Base-by-base conservation (phyloP, 768 basidiomycete species). In the Mycena metata region DNA sequence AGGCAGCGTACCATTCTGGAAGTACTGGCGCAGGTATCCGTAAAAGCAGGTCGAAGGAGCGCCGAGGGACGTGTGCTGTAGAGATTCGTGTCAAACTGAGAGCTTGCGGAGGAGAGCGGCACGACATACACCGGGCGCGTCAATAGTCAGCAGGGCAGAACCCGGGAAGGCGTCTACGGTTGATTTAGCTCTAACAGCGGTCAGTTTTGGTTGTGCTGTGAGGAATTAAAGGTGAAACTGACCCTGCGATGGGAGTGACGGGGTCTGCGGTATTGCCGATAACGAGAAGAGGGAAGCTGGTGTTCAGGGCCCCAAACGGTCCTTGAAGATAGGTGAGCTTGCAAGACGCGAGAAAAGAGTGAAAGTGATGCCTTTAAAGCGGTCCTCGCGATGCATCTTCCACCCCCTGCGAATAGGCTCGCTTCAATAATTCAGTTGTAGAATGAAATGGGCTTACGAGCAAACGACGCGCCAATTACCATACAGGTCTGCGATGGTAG, bases 281-380 rank as follows among this genome's bases (percentile, higher is more conserved):
- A 10, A 60, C 68, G 12, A 74, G 56, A 46, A 19, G 52, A 3
- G 30, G 41, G 15, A 52, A 23, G 59, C 45, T 39, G 21, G 43
- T 36, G 15, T 17, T n/a, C 15, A 42, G 47, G 26, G 50, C 12
- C 35, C 24, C 0, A 6, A 61, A 35, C 8, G 42, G 33, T 75
- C 81, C 68, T 74, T 86, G 87, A 74, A 72, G 74, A 89, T 86
- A 66, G 90, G 89, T 30, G 88, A 76, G 83, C 81, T 85, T 87
- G 86, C 0, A 79, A 84, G 15, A 92, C 75, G 33, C 17, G n/a
- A 47, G 47, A 49, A 33, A 41, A n/a, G 47, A 60, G 39, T 61
- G 49, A 62, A 50, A 36, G 12, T 51, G 19, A 41, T 43, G 17
- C 50, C 64, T 43, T 65, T 30, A 23, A 46, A 58, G 42, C 23